Base-by-base conservation (phyloP, 176 grass and related monocot species). In the Rhynchospora pubera region DNA sequence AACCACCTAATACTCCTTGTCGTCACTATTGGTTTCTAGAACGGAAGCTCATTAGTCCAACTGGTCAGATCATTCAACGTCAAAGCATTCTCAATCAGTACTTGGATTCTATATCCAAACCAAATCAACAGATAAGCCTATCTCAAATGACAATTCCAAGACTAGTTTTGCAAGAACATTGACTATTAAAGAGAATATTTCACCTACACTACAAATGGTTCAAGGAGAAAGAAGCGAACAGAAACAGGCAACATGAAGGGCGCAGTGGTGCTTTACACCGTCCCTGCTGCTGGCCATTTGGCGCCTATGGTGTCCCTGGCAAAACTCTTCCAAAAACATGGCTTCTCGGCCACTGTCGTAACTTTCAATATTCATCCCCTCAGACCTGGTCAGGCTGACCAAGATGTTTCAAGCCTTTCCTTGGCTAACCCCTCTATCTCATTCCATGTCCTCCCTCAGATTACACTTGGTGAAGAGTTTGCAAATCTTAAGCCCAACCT, bases 271-370 rank as follows among this genome's bases (percentile, higher is more conserved):
- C 68, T 94, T 57, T 90, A 90, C 83, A 81, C 85, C 1, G 44
- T 55, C 9, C 6, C 83, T 11, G 91, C 79, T 22, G 71, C 79
- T 22, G 88, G 90, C 12, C 90, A 91, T 72, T 84, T 89, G 7
- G 79, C 62, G 39, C 90, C 93, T 1, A 83, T 81, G 78, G 72
- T 92, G 44, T 43, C 80, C 66, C 89, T 94, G 13, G 89, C 89
- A 72, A 86, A 81, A 67, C 44, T 83, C 6, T 88, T 94, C 76
- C 11, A 71, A 43, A 73, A 39, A 13, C 85, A 81, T 55, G 85
- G 83, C 11, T 52, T 87, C 8, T 75, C 58, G 10, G 79, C 80
- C 60, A 89, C 79, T 13, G 14, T 87, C 0, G 85, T 82, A 15
- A 68, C 82, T 70, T 55, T 58, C 28, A 65, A 89, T n/a, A n/a